Conservation (phyloP, 176 grass and related monocot genomes). For the Avena sativa region DNA sequence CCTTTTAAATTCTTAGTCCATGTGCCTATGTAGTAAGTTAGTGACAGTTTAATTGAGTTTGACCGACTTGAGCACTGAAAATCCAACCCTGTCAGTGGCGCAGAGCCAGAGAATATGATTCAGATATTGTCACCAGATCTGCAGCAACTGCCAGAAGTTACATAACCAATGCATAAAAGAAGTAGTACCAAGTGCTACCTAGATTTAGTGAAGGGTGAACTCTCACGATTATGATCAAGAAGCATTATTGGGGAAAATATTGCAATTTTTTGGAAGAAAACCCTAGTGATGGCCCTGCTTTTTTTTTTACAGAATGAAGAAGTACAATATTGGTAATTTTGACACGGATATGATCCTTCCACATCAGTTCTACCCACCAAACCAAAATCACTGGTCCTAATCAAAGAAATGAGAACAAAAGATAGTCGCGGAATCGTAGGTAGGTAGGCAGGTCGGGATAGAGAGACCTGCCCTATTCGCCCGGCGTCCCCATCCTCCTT, state of each 20-base stretch:
- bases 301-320: no score
- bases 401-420: not conserved
- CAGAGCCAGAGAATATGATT: not conserved
- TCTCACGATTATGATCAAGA: not conserved
- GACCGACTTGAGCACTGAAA: not conserved
- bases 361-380: not conserved
- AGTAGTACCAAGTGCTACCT: not conserved
- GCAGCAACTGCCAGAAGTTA: not conserved
- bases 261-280: not conserved
- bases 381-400: not conserved
- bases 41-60: not conserved
- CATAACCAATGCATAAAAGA: not conserved
- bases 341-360: not conserved
- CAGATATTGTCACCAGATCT: conserved; percentile 31
- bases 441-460: not conserved
- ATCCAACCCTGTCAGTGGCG: conserved; percentile 9
- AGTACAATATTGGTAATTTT: not conserved
- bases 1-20: not conserved
- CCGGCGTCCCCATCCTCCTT: conserved; percentile 58
- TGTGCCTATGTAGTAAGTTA: not conserved
- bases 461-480: conserved; percentile 19
- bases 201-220: not conserved
- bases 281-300: no score
- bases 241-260: not conserved
- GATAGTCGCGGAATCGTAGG: not conserved